phyloP scores from a whole-genome alignment of 78 protist genomes.

The Dictyostelium purpureum region DNA sequence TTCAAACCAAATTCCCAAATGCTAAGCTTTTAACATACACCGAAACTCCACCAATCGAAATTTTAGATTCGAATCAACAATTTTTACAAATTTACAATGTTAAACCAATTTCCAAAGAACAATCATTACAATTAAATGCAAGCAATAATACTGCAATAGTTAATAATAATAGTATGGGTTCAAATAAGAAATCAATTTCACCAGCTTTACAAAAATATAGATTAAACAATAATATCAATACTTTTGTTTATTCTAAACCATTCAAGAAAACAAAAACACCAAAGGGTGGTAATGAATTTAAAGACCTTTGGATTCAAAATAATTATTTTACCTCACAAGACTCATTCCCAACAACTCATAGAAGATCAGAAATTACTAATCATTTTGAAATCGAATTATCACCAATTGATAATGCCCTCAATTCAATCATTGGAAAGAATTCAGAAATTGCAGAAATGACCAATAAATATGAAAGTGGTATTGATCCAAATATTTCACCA shows the following conservation, averaged over 20 bases:
- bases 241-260: constrained; percentile 78
- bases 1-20: constrained; percentile 75
- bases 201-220: constrained; percentile 58
- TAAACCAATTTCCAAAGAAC: constrained; percentile 37
- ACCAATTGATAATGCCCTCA: constrained; percentile 84
- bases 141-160: neutral
- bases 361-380: constrained; percentile 71
- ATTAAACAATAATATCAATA: constrained; percentile 49
- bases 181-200: constrained; percentile 5
- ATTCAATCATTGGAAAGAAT: constrained; percentile 78
- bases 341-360: constrained; percentile 79
- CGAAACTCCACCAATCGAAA: constrained; percentile 68
- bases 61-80: constrained; percentile 19
- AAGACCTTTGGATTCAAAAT: constrained; percentile 83
- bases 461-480: constrained; percentile 26
- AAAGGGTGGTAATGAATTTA: constrained; percentile 72
- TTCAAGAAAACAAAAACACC: constrained; percentile 63
- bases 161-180: neutral
- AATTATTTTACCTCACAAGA: constrained; percentile 47
- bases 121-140: neutral
- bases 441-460: constrained; percentile 73
- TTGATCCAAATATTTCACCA: constrained; percentile 35
- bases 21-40: constrained; percentile 77
- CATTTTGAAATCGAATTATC: constrained; percentile 49
- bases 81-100: constrained; percentile 59